Evolutionary conservation across 768 basidiomycete genomes (phyloP).

Genomic region (Asterophora lycoperdoides): DNA sequence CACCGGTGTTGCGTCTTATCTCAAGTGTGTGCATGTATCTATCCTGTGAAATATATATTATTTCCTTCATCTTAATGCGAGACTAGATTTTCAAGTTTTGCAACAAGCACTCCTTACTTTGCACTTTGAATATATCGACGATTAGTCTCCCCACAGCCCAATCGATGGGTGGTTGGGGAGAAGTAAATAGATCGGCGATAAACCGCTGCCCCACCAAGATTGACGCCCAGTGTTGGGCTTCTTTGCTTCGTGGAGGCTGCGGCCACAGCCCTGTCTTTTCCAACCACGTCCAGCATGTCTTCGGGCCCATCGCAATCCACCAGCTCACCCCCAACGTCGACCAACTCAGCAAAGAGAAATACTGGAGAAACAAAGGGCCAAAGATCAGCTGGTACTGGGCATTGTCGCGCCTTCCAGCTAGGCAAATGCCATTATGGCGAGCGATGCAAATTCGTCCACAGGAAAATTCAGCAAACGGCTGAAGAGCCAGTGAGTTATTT

Average conservation of each 20-base stretch:
- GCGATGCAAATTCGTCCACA: slow-evolving; percentile 4
- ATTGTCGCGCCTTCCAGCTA: neutral
- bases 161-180: too few relatives aligned
- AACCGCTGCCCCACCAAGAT: neutral
- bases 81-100: too few relatives aligned
- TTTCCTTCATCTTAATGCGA: neutral
- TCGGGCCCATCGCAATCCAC: neutral
- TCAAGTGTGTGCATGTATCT: neutral
- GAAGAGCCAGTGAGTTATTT: neutral
- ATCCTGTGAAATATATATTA: neutral
- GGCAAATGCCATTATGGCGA: slow-evolving; percentile 4
- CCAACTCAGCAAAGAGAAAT: neutral
- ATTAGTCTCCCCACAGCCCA: too few relatives aligned
- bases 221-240: neutral
- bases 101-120: too few relatives aligned
- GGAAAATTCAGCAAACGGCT: neutral
- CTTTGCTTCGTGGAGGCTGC: neutral
- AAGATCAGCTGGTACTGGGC: neutral
- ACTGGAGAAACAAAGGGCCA: neutral
- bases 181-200: too few relatives aligned
- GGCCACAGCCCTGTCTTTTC: neutral
- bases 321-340: neutral
- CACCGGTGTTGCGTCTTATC: neutral
- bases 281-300: neutral
- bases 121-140: too few relatives aligned